These are phyloP conservation scores for Capillidium heterosporum DNA, from an alignment of 371 early-diverging fungal genomes.

Conservation along the genomic window DNA sequence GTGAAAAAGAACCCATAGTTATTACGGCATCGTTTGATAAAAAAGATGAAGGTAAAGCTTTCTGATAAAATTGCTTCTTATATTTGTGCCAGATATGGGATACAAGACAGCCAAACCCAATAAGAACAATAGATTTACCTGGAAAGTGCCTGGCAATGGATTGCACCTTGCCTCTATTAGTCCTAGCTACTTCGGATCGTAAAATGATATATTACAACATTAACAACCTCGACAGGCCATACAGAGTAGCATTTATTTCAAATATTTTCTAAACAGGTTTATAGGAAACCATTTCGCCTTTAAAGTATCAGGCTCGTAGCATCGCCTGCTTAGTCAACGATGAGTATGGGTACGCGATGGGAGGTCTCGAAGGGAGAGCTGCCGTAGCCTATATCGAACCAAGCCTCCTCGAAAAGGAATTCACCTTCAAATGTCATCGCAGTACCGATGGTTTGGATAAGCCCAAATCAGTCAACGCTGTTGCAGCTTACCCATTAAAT, in stretches of 20 bases:
- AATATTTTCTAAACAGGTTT: not conserved
- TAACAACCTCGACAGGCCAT: conserved; percentile 46
- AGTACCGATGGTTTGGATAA: conserved; percentile 41
- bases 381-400: conserved; percentile 73
- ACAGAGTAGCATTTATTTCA: conserved; percentile 18
- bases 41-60: conserved; percentile 30
- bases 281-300: conserved; percentile 30
- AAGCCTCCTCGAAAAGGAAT: conserved; percentile 25
- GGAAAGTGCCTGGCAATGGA: conserved; percentile 78
- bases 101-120: conserved; percentile 37
- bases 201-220: conserved; percentile 51
- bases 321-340: conserved; percentile 45
- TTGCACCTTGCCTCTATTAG: conserved; percentile 42
- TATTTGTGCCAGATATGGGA: conserved; percentile 52
- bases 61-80: conserved; percentile 2
- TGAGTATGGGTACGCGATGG: conserved; percentile 66
- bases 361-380: conserved; percentile 87
- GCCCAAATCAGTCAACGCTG: conserved; percentile 66
- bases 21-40: conserved; percentile 94
- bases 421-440: conserved; percentile 93
- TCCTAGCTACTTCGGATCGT: conserved; percentile 63
- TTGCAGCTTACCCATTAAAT: conserved; percentile 73
- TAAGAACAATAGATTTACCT: conserved; percentile 38
- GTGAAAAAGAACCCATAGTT: conserved; percentile 33
- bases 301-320: conserved; percentile 22